These are phyloP conservation scores for Papiliotrema fonsecae DNA, from an alignment of 1,284 basidiomycete species.

Conservation along the genomic window DNA sequence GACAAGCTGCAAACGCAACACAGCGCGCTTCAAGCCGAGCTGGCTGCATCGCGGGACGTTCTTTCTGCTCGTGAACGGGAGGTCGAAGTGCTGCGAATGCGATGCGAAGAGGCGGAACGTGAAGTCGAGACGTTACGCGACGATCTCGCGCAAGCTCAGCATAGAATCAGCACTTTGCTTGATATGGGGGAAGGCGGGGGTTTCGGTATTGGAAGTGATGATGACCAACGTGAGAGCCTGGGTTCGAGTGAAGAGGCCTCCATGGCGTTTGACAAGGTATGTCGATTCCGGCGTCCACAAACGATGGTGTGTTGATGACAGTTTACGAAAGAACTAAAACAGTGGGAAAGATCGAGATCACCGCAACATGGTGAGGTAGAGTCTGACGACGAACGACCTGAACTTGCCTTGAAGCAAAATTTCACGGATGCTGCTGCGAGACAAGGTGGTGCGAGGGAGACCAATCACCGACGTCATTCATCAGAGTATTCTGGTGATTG, in stretches of 20 bases:
- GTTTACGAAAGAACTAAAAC: constrained; percentile 45
- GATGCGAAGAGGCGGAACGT: constrained; percentile 40
- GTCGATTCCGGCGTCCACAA: neutral
- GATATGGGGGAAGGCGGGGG: constrained; percentile 32
- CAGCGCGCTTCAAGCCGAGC: constrained; percentile 66
- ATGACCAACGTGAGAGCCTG: constrained; percentile 14
- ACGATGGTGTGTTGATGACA: constrained; percentile 4
- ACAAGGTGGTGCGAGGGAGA: neutral
- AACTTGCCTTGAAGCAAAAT: neutral
- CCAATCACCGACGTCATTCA: constrained; percentile 20
- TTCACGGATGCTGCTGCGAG: neutral
- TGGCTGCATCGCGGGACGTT: constrained; percentile 72
- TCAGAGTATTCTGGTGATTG: constrained; percentile 34
- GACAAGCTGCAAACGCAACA: constrained; percentile 70
- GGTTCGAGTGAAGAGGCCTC: constrained; percentile 33
- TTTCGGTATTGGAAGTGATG: constrained; percentile 19
- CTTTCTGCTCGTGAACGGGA: constrained; percentile 67
- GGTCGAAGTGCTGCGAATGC: constrained; percentile 56
- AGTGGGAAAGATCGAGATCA: constrained; percentile 43
- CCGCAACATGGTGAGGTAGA: constrained; percentile 13
- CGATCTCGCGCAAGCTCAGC: constrained; percentile 68
- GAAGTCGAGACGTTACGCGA: constrained; percentile 56
- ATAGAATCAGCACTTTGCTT: constrained; percentile 47
- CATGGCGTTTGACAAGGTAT: constrained; percentile 45
- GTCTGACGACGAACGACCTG: constrained; percentile 16